Evolutionary conservation across 352 stramenopile genomes (phyloP).

Genomic region (Phytophthora chlamydospora): DNA sequence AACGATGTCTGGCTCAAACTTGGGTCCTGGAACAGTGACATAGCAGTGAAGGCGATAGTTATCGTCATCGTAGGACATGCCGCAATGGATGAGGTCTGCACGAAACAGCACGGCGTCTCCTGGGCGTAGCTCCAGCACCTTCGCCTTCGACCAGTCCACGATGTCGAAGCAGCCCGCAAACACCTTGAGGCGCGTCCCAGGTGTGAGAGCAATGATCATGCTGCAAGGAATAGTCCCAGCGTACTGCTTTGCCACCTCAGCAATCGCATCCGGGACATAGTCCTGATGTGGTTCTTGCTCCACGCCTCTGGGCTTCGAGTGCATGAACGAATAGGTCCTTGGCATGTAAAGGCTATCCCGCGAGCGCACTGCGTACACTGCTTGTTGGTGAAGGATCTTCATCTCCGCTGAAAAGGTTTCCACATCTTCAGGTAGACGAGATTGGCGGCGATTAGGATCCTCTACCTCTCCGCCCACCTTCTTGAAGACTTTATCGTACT

Average conservation of each 20-base stretch:
- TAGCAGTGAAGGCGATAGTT: slow-evolving; percentile 7
- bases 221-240: background rate
- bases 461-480: no score
- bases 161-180: slow-evolving; percentile 3
- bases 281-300: slow-evolving; percentile 6
- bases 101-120: slow-evolving; percentile 3
- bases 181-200: background rate
- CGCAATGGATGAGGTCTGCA: background rate
- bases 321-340: no score
- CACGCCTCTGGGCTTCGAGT: background rate
- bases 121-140: no score
- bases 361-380: no score
- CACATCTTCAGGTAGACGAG: no score
- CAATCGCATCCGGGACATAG: background rate
- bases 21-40: background rate
- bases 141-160: background rate
- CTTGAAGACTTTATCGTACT: no score
- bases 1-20: slow-evolving; percentile 5
- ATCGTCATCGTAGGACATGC: background rate
- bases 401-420: no score
- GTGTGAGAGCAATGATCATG: slow-evolving; percentile 1
- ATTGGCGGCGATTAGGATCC: no score
- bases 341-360: no score
- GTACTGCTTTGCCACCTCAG: background rate
- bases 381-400: no score